A percentile compares a stretch with the other conserved stretches of the same genome.
Conservation (phyloP, 148 eudicot species). For the Camellia japonica region DNA sequence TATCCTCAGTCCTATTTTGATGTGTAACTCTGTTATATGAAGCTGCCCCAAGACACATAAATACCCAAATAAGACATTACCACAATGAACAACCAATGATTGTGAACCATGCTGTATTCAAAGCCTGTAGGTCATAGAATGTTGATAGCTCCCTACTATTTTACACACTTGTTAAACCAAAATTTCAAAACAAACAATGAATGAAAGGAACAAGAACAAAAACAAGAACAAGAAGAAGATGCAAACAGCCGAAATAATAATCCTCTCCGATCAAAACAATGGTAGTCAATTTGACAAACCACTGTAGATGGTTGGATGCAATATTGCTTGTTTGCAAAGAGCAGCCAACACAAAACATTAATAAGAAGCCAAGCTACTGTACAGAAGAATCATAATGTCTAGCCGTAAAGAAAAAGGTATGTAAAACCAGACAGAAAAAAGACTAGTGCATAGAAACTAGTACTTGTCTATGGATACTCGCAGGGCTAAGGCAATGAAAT, state of each 20-base stretch:
- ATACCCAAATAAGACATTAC: too few species aligned
- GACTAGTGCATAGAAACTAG: neutral
- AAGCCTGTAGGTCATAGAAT: neutral
- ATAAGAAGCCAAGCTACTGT: slow-evolving; percentile 4
- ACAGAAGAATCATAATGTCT: neutral
- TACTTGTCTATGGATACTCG: neutral
- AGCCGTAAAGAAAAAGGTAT: neutral
- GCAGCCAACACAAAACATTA: neutral
- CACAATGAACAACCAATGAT: too few species aligned
- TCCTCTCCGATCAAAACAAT: too few species aligned
- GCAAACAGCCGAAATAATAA: neutral
- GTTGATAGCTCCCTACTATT: neutral
- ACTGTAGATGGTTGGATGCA: neutral
- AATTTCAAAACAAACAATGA: neutral
- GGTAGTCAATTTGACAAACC: neutral
- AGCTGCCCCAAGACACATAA: too few species aligned
- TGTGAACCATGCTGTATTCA: too few species aligned
- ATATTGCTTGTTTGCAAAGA: neutral
- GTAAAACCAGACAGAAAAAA: neutral
- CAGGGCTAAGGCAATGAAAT: too few species aligned
- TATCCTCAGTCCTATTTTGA: too few species aligned
- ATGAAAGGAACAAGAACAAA: neutral
- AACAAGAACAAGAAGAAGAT: neutral
- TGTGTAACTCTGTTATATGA: too few species aligned
- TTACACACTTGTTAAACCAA: neutral